Evolutionary conservation across 352 stramenopile genomes (phyloP).

Genomic region (Phytopythium chamaehyphon): DNA sequence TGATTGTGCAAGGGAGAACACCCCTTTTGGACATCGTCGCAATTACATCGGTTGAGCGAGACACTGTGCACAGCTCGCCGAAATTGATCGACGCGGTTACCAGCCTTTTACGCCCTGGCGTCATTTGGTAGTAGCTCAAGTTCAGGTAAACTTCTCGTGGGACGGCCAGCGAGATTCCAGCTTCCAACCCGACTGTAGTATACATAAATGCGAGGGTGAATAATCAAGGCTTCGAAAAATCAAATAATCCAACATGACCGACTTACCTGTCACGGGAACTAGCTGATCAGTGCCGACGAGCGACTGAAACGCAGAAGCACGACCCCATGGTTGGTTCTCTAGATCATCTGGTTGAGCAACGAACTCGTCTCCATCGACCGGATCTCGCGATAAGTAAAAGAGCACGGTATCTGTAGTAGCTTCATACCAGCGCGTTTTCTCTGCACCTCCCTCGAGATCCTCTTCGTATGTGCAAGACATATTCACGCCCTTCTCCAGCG

Average conservation of each 20-base stretch:
- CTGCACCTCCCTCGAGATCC: slow-evolving; percentile 66
- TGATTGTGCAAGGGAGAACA: slow-evolving; percentile 59
- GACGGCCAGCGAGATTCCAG: slow-evolving; percentile 44
- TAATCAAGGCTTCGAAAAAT: too few relatives aligned
- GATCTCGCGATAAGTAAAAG: slow-evolving; percentile 87
- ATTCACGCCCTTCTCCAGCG: slow-evolving; percentile 64
- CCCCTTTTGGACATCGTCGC: slow-evolving; percentile 66
- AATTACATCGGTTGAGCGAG: slow-evolving; percentile 50
- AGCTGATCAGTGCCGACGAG: slow-evolving; percentile 64
- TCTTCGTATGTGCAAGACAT: slow-evolving; percentile 91
- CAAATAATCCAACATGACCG: not conserved
- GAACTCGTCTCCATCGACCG: slow-evolving; percentile 55
- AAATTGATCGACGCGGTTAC: slow-evolving; percentile 70
- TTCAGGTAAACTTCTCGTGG: slow-evolving; percentile 73
- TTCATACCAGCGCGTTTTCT: slow-evolving; percentile 90
- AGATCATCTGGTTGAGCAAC: slow-evolving; percentile 20
- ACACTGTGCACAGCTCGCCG: slow-evolving; percentile 68
- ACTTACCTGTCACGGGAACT: slow-evolving; percentile 70
- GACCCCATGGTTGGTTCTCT: slow-evolving; percentile 47
- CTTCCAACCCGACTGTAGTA: slow-evolving; percentile 30
- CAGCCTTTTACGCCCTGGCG: slow-evolving; percentile 52
- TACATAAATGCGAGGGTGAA: not conserved
- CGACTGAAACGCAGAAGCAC: slow-evolving; percentile 37
- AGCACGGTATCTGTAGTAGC: slow-evolving; percentile 60
- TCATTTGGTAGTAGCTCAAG: slow-evolving; percentile 78